Evolutionary conservation across 768 basidiomycete species (phyloP), one percentile per base, ranked within the genome.

Genomic region (Hypholoma sublateritium): DNA sequence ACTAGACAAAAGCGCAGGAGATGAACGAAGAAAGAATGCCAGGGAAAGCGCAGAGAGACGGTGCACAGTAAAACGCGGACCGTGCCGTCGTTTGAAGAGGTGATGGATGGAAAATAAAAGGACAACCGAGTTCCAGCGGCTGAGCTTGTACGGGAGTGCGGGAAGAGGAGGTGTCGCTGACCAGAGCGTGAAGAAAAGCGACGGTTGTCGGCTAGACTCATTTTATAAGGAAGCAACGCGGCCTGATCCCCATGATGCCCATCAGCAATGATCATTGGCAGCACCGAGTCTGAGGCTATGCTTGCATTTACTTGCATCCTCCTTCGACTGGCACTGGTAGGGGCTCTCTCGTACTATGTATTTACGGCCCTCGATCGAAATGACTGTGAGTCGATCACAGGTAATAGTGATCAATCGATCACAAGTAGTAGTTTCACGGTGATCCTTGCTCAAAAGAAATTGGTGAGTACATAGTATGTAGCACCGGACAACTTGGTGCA

Each of bases 51-150:
- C 28, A 32, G 32, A 36, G 50, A 34, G 50, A 53, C 59, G 50
- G 8, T 16, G 50, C 34, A 37, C 34, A 37, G 53, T 25, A 46
- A 9, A 58, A 58, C 39, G 50, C 57, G 60, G 62, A 55, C 58
- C 65, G 56, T 57, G 59, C 63, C 61, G 63, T 61, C 55, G 63
- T 59, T 54, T 48, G 57, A 56, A 47, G 43, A 52, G 48, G 50
- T 56, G 53, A 47, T 14, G 43, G 36, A 25, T 56, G 47, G 52
- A 44, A 39, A 50, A 58, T 44, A 46, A 14, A 42, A n/a, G 21
- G 41, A n/a, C 34, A 56, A 59, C 46, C 52, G 55, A 58, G 42
- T n/a, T 51, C 55, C 50, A 52, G 47, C 49, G 35, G 42, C 24
- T 53, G 24, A 25, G n/a, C 9, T 42, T 44, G 41, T 34, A 37